Base-by-base conservation (phyloP, 352 stramenopile species). In the Phytophthora pseudosyringae region DNA sequence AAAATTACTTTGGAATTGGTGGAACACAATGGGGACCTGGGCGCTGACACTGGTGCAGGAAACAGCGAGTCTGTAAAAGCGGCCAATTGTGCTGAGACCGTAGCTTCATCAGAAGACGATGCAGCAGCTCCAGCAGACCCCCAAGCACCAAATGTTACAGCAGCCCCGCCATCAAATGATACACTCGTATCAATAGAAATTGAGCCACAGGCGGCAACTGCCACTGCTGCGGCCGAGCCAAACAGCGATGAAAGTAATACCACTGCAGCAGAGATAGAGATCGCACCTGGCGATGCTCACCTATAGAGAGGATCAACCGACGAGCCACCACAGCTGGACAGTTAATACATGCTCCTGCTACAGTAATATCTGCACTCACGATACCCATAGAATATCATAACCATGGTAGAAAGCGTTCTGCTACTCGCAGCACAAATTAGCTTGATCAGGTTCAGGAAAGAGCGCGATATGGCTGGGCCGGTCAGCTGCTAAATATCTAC, bases 401-500 rank as follows among this genome's bases (percentile, higher is more conserved):
- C 9, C 3, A 6, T 32, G 18, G 32, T 48, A 48, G 41, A 48
- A 48, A 48, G 1, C 9, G 35, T 13, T n/a, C 7, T 40, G 35
- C 11, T 5, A 40, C 11, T 31, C 18, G 18, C 41, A 31, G 18
- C 21, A 16, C 21, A 48, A 10, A 31, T 32, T 48, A 18, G n/a
- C 35, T 40, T 40, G 35, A 40, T 21, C 21, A 21, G 21, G 21
- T 21, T 21, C 31, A 35, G 31, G 10, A 58, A 47, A 18, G 36
- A 41, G 38, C 28, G 39, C 16, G 16, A 65, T 15, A 59, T 51
- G 45, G 29, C 40, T 59, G 53, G 55, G 44, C 61, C 15, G 36
- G 67, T 71, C 61, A 67, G 49, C 38, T 70, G 60, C 53, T 68
- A 71, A 63, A 74, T 74, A 74, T 71, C 66, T 67, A 71, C 61